Base-by-base conservation (phyloP, 1,284 basidiomycete genomes). In the Neonothopanus nambi region DNA sequence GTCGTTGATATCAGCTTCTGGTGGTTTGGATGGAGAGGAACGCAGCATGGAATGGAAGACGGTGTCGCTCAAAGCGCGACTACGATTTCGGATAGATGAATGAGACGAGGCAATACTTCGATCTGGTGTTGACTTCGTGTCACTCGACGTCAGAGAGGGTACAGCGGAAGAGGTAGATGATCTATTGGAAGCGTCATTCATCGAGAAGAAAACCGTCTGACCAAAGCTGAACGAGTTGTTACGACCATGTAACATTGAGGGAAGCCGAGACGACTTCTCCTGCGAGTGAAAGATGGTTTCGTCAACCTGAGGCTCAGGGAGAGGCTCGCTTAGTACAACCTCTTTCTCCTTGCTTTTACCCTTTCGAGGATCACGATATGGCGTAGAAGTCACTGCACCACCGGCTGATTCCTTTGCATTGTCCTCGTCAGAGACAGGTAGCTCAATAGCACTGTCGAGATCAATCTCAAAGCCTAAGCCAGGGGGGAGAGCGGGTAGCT, bases 181-280 rank as follows among this genome's bases (percentile, higher is more conserved):
- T 55, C 63, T 54, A 51, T 61, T 59, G 17, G 55, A 59, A 36
- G 49, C 60, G 54, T 60, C 57, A 57, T 57, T 57, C 63, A 76
- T 70, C 0, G 78, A 78, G 57, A 76, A 79, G 65, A 84, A 85
- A 3, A 81, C 69, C 1, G 80, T 79, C 62, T 84, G 81, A 3
- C 82, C 81, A 51, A 83, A 77, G 61, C 80, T 83, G 65, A 84
- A 84, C 1, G 84, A 85, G 15, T 82, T 76, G 57, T 79, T 82
- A 24, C 77, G 75, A 41, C 77, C 75, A 52, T 78, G 76, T 9
- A 73, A 62, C 0, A 66, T 61, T 5, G 68, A 51, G 17, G 71
- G 64, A 4, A 73, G 57, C 24, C 65, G 64, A 6, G 71, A 65
- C 2, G 67, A 63, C 51, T 70, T 74, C 46, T 74, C 73, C 54